phyloP scores from a whole-genome alignment of 345 rosid species.

The Pseudoturritis turrita region DNA sequence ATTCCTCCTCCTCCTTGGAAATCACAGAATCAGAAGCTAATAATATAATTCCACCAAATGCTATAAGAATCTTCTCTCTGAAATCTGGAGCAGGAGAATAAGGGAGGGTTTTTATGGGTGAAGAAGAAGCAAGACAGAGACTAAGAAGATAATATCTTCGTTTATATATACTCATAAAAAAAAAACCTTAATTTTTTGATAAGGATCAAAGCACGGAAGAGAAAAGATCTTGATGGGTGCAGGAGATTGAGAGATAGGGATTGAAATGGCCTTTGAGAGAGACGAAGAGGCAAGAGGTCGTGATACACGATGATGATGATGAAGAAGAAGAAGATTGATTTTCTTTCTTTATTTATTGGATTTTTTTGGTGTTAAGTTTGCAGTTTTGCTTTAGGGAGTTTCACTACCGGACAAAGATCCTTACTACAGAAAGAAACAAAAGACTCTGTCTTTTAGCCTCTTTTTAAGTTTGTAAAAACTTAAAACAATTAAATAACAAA shows the following conservation, averaged over 20 bases:
- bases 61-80: neutral
- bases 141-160: neutral
- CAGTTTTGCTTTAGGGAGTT: neutral
- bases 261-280: conserved; percentile 15
- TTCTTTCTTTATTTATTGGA: neutral
- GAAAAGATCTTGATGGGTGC: conserved; percentile 11
- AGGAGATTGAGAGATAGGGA: conserved; percentile 1
- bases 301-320: neutral
- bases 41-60: neutral
- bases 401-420: conserved; percentile 10
- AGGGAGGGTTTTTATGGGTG: neutral
- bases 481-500: neutral
- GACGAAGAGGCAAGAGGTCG: conserved; percentile 28
- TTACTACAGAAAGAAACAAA: neutral
- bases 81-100: neutral
- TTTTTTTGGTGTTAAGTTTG: neutral
- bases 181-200: conserved; percentile 8
- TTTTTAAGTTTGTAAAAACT: neutral
- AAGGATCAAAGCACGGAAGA: neutral
- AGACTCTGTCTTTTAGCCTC: neutral
- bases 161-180: neutral
- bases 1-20: neutral
- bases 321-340: neutral
- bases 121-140: neutral
- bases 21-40: neutral